Evolutionary conservation across 139 green algal species (phyloP).

Genomic region (Chlamydomonas schloesseri): DNA sequence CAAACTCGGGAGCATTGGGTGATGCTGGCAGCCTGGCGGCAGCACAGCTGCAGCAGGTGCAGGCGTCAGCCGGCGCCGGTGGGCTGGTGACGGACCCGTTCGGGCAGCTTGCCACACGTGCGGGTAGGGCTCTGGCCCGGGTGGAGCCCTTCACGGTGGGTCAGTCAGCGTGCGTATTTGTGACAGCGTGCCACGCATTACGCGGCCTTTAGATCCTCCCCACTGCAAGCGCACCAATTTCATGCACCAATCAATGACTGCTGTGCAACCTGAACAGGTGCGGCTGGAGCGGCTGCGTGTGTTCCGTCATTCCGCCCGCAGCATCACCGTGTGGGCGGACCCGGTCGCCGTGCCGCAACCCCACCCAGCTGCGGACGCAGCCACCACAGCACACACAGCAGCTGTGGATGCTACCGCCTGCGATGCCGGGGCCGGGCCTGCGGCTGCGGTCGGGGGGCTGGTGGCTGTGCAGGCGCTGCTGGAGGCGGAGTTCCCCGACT

Average conservation of each 20-base stretch:
- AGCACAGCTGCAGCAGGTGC: too few species aligned
- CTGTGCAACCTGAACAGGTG: too few species aligned
- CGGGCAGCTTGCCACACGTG: background rate
- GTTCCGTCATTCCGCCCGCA: constrained; percentile 26
- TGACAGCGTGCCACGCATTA: too few species aligned
- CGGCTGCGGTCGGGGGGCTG: background rate
- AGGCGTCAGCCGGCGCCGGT: too few species aligned
- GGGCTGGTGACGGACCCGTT: too few species aligned
- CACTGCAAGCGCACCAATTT: too few species aligned
- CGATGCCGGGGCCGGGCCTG: background rate
- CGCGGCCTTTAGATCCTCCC: too few species aligned
- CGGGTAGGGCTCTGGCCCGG: background rate
- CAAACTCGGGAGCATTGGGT: too few species aligned
- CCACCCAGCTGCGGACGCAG: background rate
- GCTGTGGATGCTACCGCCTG: background rate
- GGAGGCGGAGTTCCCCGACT: constrained; percentile 67
- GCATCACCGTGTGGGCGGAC: constrained; percentile 3
- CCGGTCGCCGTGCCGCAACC: background rate
- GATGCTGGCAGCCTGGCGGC: too few species aligned
- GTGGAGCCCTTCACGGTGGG: background rate
- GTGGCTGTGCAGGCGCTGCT: constrained; percentile 55
- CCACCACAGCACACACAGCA: background rate
- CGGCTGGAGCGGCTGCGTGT: background rate
- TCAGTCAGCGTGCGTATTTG: too few species aligned
- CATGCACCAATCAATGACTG: too few species aligned